Evolutionary conservation across 2,329 filamentous ascomycete genomes (phyloP), one percentile per base, ranked within the genome.

Genomic region (Diaporthe capsici): DNA sequence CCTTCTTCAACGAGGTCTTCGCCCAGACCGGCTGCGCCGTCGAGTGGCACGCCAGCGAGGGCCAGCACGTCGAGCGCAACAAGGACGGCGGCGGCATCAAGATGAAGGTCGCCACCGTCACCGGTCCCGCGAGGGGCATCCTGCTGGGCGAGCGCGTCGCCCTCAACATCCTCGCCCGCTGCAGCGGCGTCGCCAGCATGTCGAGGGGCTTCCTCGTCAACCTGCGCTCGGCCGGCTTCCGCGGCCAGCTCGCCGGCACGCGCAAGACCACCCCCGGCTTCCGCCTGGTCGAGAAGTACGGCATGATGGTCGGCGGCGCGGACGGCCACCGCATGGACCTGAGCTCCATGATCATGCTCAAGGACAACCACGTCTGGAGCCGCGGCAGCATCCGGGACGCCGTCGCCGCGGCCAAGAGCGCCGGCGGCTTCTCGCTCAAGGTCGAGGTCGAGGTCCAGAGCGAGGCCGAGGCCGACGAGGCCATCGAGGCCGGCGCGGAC

Each of bases 321-420:
- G 97, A 99, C 85, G 91, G 93, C 3, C 97, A 99, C 84, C 89
- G 97, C 44, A 95, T 98, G 85, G 97, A 99, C 83, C 88, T 99
- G 74, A 94, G 92, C 83, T 91, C 93, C 78, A 98, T 99, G 97
- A 96, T 96, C 74, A 99, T 99, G 97, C 89, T 99, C 78, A 99
- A 99, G 87, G 97, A 99, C 85, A 99, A 99, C 85, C 97, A 99
- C 85, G 93, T 99, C 75, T 98, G 96, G 94, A 95, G 95, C 77
- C 93, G 94, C 72, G 93, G 93, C 37, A 94, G 94, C 82, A 98
- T 99, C 84, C 92, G 94, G 1, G 92, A 94, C 31, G 97, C 97
- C 8, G 96, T 99, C 34, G 87, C 88, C 55, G 95, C 96, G 2
- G 97, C 97, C 34, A 95, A 95, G 83, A 89, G 92, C 15, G 95